Base-by-base conservation (phyloP, 495 filamentous ascomycete genomes). In the Astrothelium macrocarpum region DNA sequence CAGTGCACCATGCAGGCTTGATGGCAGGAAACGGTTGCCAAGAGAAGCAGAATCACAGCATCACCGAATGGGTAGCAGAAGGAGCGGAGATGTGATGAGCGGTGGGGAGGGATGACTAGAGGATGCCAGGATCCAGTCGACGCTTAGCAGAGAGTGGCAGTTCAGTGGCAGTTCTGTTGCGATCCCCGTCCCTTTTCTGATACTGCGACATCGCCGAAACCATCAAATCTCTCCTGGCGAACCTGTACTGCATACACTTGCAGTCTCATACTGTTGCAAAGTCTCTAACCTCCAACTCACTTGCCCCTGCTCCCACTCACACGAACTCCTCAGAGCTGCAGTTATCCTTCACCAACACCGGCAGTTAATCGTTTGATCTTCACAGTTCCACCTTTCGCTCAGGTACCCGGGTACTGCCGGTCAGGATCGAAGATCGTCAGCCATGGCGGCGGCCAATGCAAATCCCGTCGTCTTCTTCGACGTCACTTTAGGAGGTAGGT, bases 401-500 rank as follows among this genome's bases (percentile, higher is more conserved):
- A n/a, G n/a, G n/a, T n/a, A n/a, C n/a, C n/a, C n/a, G n/a, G n/a
- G n/a, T n/a, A n/a, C n/a, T n/a, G n/a, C 23, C n/a, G 2, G 26
- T 28, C 23, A 62, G 45, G n/a, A 63, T 36, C 29, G 25, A 18
- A 5, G 23, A 63, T 26, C 46, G 29, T 5, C 34, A 28, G 2
- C 23, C 29, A 67, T 64, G 65, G 45, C 63, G 23, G 31, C 63
- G 18, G 61, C 56, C 56, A 9, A 53, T 32, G 63, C 64, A 61
- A 87, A 88, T 67, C 85, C 85, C 18, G 72, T 87, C 56, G 90
- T 95, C 59, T 98, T 98, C 76, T 96, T 98, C 72, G 94, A 98
- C 76, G 83, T 98, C 60, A 85, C 91, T 5, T 79, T 98, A 32
- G 91, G 90, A 75, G 91, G 93, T 95, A 81, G 75, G 82, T 76